Base-by-base conservation (phyloP, 768 basidiomycete species). In the Antrodiella citrinella region DNA sequence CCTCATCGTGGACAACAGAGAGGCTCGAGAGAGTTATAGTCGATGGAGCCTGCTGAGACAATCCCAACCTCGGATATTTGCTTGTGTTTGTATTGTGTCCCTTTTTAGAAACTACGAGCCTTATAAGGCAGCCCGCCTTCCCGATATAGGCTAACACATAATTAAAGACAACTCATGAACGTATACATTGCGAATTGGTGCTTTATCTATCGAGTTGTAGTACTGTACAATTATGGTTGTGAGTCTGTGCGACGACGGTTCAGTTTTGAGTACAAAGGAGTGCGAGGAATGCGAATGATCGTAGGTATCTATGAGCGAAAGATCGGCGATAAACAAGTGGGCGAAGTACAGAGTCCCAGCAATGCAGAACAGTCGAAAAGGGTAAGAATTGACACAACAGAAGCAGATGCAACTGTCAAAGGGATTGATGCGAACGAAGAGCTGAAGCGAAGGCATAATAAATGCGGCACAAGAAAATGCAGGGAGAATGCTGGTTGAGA, bases 1-100 rank as follows among this genome's bases (percentile, higher is more conserved):
- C 65, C 55, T 76, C 75, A 77, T 76, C 44, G 62, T 67, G 25
- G 41, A 39, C 41, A 9, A 41, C 24, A 7, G 9, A 20, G 26
- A 24, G 21, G 18, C n/a, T n/a, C n/a, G n/a, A n/a, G n/a, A n/a
- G n/a, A n/a, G n/a, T n/a, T 35, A 15, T 15, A 15, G 30, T 15
- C 7, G 15, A 7, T 35, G 30, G 30, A 7, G 30, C 30, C 30
- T n/a, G n/a, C n/a, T 7, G 30, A 35, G 30, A 35, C 7, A 35
- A 7, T 7, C 15, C 30, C 30, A 35, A 35, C 30, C 15, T 35
- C 7, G 30, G 30, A 15, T 35, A 35, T 35, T 35, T 35, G 30
- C 15, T 7, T 7, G 7, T 35, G 15, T 35, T 35, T 35, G 30
- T 15, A 15, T 15, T 7, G 15, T 7, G 30, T 35, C 30, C 15